Evolutionary conservation across 1,284 basidiomycete species (phyloP), one percentile per base, ranked within the genome.

Genomic region (Polyporus tsugae): DNA sequence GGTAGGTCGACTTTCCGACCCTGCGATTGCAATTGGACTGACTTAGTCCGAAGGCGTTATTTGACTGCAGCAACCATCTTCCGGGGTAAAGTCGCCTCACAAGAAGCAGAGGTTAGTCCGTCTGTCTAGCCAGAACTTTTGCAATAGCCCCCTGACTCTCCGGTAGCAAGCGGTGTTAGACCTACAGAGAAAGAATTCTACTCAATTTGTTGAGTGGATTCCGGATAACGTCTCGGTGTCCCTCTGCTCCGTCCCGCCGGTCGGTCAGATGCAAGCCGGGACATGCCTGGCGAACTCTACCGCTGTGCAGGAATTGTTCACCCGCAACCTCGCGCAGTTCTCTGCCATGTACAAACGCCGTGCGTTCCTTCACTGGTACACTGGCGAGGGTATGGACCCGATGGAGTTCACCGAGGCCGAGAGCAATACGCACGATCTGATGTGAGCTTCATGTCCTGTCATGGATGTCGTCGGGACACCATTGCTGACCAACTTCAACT

Each of bases 321-420:
- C 91, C 79, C 88, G 96, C 41, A 94, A 86, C 60, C 85, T 93
- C 67, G 80, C 84, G n/a, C 52, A 96, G 89, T 97, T 96, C 82
- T 72, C 87, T 1, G 82, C 85, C 4, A 95, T 96, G 92, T 96
- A 89, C 82, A 93, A 92, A 78, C 88, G 95, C 58, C 85, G 86
- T 63, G 95, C 96, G 2, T 97, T 94, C 86, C 81, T 96, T 68
- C 95, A 97, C 79, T 96, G 95, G 93, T 96, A 96, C 81, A 94
- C 91, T 22, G 92, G 90, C 33, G 95, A 96, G 80, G 95, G 95
- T 64, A 96, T 96, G 95, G 94, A 95, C 78, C 80, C 89, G 61
- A 92, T 96, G 93, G 96, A 97, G 81, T 97, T 98, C 81, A 90
- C 93, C 1, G 95, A 97, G 79, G 93, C 94, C 0, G 93, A 95